Evolutionary conservation across 2,329 filamentous ascomycete genomes (phyloP), one percentile per base, ranked within the genome.

Genomic region (Cercospora brassicicola): DNA sequence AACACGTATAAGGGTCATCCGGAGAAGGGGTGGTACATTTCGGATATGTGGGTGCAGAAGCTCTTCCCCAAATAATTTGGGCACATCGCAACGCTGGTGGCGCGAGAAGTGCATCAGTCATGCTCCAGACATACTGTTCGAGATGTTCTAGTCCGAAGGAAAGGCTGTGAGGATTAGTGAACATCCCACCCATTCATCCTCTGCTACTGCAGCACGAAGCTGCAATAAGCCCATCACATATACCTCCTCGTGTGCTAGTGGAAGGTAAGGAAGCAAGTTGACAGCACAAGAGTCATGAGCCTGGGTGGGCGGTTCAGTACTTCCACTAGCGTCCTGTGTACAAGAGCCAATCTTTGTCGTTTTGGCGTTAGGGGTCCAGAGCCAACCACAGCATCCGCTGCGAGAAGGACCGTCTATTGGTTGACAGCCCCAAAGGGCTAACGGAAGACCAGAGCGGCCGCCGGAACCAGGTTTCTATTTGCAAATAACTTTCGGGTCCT

Each of bases 271-370:
- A 59, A 33, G 56, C 56, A 59, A 33, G 56, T 59, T 39, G 56
- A n/a, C 28, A 59, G 56, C 23, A 59, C 59, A 61, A 61, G 59
- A 61, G 59, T 61, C 59, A 61, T 61, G 59, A 61, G 59, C 59
- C 36, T 59, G 9, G 59, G 36, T 36, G 23, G 59, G 36, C 59
- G 31, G 59, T 31, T 61, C 33, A 42, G 33, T 28, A 61, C 59
- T 42, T 42, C 59, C 59, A 42, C 23, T 61, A 61, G 59, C 59
- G 31, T 42, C 36, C 33, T 23, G 20, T 26, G 4, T 23, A 28
- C 36, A 26, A 26, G 8, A 20, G 23, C 59, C 59, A 61, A 61
- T 61, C 9, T 30, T 6, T 20, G 42, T 20, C 42, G 9, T n/a
- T 48, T 48, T 20, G 8, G n/a, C 9, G 13, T 48, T 20, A n/a